Evolutionary conservation across 306 rosid species (phyloP).

Genomic region (Alnus glutinosa): DNA sequence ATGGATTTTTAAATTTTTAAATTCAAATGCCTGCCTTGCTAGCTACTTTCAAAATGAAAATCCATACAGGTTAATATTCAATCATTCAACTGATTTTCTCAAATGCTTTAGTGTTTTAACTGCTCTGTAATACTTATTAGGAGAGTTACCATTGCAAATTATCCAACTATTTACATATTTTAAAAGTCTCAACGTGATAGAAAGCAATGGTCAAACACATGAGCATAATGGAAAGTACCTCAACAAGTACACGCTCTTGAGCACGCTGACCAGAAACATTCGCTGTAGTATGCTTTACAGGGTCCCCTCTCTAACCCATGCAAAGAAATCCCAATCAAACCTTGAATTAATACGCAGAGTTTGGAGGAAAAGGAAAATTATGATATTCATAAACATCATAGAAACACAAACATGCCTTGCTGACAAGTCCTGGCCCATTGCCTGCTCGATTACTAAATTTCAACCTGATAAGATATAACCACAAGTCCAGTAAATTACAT

Average conservation of each 20-base stretch:
- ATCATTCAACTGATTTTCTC: too few species aligned
- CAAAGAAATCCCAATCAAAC: slow-evolving; percentile 45
- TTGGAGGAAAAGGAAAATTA: slow-evolving; percentile 13
- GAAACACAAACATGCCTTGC: slow-evolving; percentile 49
- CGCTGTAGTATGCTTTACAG: slow-evolving; percentile 33
- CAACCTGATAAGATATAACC: slow-evolving; percentile 45
- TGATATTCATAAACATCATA: slow-evolving; percentile 8
- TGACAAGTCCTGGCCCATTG: slow-evolving; percentile 33
- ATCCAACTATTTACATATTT: too few species aligned
- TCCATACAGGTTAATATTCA: not conserved
- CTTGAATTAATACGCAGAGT: slow-evolving; percentile 8
- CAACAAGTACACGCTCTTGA: slow-evolving; percentile 57
- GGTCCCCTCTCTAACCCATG: slow-evolving; percentile 62
- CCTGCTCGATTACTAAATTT: slow-evolving; percentile 46
- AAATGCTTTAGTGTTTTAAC: too few species aligned
- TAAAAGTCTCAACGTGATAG: too few species aligned
- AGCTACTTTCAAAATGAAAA: not conserved
- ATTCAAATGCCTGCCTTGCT: not conserved
- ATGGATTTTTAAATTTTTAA: too few species aligned
- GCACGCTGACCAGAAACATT: slow-evolving; percentile 52
- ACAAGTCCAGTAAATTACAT: not conserved
- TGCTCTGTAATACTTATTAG: not conserved
- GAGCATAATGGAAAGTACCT: slow-evolving; percentile 50
- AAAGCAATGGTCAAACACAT: slow-evolving; percentile 1
- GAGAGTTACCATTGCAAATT: not conserved